Percentiles rank a stretch among this genome's conserved stretches.
These are phyloP conservation scores for Trametes versicolor DNA, from an alignment of 1,284 basidiomycete genomes.

Conservation along the genomic window DNA sequence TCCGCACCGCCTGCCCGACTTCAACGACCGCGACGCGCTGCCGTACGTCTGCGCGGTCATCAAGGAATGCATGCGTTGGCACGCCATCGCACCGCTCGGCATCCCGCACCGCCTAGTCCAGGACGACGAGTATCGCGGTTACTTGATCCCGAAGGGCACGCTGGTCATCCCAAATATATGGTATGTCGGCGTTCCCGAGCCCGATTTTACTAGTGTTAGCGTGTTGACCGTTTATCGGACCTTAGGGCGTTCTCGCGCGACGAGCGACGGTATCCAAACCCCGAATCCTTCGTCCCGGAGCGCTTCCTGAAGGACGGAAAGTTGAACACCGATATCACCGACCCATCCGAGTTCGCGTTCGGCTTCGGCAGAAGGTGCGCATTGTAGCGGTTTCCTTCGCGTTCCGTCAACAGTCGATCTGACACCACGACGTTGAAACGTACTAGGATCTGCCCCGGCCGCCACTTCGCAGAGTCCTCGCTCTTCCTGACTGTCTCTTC, in stretches of 20 bases:
- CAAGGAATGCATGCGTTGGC: constrained; percentile 46
- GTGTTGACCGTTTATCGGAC: neutral
- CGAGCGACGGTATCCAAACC: constrained; percentile 27
- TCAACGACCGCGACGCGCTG: constrained; percentile 40
- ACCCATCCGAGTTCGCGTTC: constrained; percentile 27
- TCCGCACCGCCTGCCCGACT: constrained; percentile 40
- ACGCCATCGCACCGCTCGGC: constrained; percentile 25
- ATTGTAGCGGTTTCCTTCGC: too few species aligned
- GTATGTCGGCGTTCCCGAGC: constrained; percentile 2
- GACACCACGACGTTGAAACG: too few species aligned
- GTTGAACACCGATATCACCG: constrained; percentile 21
- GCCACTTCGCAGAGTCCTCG: constrained; percentile 23
- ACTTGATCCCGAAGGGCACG: constrained; percentile 33
- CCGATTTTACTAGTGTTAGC: neutral
- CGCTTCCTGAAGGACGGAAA: constrained; percentile 34
- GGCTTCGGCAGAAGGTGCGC: constrained; percentile 36
- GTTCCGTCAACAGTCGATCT: too few species aligned
- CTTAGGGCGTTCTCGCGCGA: constrained; percentile 28
- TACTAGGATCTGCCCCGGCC: constrained; percentile 20
- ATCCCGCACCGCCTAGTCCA: constrained; percentile 11
- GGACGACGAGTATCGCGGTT: constrained; percentile 34
- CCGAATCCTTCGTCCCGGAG: constrained; percentile 30
- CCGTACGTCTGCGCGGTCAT: constrained; percentile 43
- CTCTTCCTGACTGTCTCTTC: constrained; percentile 34
- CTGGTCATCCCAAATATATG: constrained; percentile 25